phyloP scores from a whole-genome alignment of 495 filamentous ascomycete species.

The Aspergillus steynii region DNA sequence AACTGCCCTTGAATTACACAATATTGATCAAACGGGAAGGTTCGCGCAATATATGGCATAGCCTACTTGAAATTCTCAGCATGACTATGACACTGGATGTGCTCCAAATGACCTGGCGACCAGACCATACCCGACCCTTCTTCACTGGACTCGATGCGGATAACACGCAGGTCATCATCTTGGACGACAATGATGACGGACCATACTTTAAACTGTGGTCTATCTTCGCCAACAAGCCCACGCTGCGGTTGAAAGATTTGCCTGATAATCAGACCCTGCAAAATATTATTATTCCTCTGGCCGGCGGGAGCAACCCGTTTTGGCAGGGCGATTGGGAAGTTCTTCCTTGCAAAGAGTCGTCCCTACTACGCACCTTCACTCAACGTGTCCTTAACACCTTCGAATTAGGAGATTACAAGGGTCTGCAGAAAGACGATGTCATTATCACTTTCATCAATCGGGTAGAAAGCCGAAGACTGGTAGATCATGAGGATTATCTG shows the following conservation, averaged over 20 bases:
- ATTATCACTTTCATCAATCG: slow-evolving; percentile 39
- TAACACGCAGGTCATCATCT: slow-evolving; percentile 34
- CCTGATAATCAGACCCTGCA: slow-evolving; percentile 10
- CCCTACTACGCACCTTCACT: slow-evolving; percentile 30
- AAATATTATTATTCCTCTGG: slow-evolving; percentile 38
- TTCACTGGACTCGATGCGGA: slow-evolving; percentile 21
- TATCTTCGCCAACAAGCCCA: slow-evolving; percentile 26
- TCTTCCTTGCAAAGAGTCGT: slow-evolving; percentile 28
- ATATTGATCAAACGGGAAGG: slow-evolving; percentile 42
- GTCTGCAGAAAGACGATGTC: slow-evolving; percentile 10
- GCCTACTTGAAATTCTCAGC: slow-evolving; percentile 40
- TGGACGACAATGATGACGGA: slow-evolving; percentile 35
- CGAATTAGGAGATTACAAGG: slow-evolving; percentile 18
- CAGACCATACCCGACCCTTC: slow-evolving; percentile 14
- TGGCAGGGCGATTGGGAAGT: slow-evolving; percentile 37
- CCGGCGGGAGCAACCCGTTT: slow-evolving; percentile 38
- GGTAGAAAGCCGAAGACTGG: slow-evolving; percentile 26
- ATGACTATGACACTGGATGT: slow-evolving; percentile 36
- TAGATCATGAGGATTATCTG: slow-evolving; percentile 26
- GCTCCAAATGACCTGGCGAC: slow-evolving; percentile 24
- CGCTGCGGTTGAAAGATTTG: slow-evolving; percentile 25
- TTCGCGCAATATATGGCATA: slow-evolving; percentile 38
- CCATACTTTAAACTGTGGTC: slow-evolving; percentile 39
- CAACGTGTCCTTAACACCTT: slow-evolving; percentile 28
- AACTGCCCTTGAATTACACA: slow-evolving; percentile 17